Evolutionary conservation across 1,284 basidiomycete species (phyloP).

Genomic region (Tylopilus orsonianus): DNA sequence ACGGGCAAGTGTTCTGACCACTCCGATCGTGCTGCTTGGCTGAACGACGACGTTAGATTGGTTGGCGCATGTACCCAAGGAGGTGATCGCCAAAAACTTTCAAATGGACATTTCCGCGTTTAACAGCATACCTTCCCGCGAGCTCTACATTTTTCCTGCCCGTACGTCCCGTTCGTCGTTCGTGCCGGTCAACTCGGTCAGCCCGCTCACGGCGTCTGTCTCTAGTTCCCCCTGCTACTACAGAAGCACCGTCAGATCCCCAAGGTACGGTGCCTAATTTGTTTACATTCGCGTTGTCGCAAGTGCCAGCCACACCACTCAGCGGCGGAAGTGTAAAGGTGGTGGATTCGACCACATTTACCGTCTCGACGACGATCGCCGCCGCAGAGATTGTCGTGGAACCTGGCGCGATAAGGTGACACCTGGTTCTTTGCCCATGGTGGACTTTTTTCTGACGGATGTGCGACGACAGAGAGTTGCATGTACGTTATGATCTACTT

Average conservation of each 20-base stretch:
- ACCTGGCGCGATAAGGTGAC: slow-evolving; percentile 54
- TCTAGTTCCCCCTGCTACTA: slow-evolving; percentile 46
- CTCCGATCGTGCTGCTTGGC: not conserved
- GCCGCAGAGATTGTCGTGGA: slow-evolving; percentile 56
- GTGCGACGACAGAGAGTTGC: slow-evolving; percentile 43
- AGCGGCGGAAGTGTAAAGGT: slow-evolving; percentile 63
- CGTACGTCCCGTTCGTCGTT: slow-evolving; percentile 25
- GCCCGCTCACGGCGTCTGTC: not conserved
- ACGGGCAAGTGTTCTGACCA: slow-evolving; percentile 14
- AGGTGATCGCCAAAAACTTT: slow-evolving; percentile 55
- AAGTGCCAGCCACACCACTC: slow-evolving; percentile 43
- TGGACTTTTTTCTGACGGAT: slow-evolving; percentile 37
- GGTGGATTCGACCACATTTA: slow-evolving; percentile 56
- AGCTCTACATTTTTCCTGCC: slow-evolving; percentile 56
- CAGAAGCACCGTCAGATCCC: slow-evolving; percentile 44
- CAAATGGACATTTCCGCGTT: slow-evolving; percentile 40
- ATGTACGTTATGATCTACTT: slow-evolving; percentile 38
- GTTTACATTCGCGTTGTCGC: slow-evolving; percentile 52
- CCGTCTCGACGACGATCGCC: slow-evolving; percentile 50
- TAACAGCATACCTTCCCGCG: slow-evolving; percentile 43
- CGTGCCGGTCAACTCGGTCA: not conserved
- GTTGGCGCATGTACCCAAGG: slow-evolving; percentile 49
- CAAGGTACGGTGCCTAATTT: slow-evolving; percentile 52
- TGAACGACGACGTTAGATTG: slow-evolving; percentile 37
- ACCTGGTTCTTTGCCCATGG: not conserved